Evolutionary conservation across 768 basidiomycete genomes (phyloP), one percentile per base, ranked within the genome.

Genomic region (Suillus americanus): DNA sequence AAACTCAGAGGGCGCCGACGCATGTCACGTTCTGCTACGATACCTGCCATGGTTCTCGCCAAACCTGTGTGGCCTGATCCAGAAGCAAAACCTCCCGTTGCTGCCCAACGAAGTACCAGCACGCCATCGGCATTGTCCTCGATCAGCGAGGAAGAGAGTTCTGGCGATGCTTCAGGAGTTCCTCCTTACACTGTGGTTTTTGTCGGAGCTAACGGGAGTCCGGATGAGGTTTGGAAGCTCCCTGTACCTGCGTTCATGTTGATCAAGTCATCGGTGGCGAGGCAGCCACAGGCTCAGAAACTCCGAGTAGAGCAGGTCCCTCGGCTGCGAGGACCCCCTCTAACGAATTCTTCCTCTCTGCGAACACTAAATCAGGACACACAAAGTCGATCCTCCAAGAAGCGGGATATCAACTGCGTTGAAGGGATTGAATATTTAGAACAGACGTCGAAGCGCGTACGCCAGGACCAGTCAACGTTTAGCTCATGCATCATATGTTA

Each of bases 401-500:
- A 59, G 40, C 40, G 57, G 18, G 40, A 59, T 40, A 59, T 59
- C 25, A 18, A 40, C 25, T 59, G 25, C 25, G 57, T 59, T 12
- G 57, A 40, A 41, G 57, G 18, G 3, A 20, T 59, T 30, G 40
- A 41, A 41, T 20, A 30, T 59, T 13, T 59, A 18, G 25, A 59
- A 41, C 57, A 13, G 14, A 41, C 57, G 6, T 41, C 57, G 3
- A 59, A 59, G 28, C 57, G 57, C 20, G 25, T 40, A 28, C 57
- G 40, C 57, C 38, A 59, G 18, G 57, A 13, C 12, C 25, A 41
- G 3, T 30, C 25, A 28, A 20, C 40, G 40, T 9, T 38, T 2
- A 41, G 57, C 8, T 59, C 57, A 59, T 59, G 57, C 25, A 41
- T 41, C 6, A 59, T 59, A 59, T 59, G 57, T 59, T 59, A 59